phyloP scores from a whole-genome alignment of 805 yeast species.

The Zygosaccharomyces bisporus region DNA sequence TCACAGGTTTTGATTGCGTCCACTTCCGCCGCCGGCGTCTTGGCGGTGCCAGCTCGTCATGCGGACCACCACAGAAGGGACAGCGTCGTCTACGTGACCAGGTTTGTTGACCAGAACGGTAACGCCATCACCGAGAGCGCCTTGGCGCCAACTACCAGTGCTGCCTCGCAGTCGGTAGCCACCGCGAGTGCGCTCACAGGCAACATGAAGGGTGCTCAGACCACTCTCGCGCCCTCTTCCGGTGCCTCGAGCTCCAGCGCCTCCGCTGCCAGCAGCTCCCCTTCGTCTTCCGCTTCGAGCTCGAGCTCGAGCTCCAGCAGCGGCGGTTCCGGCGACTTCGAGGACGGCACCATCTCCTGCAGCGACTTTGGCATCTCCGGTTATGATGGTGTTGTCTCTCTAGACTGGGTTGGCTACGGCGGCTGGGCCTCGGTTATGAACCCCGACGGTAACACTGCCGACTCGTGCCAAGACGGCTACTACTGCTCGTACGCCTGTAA shows the following conservation, averaged over 20 bases:
- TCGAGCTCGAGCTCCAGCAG: slow-evolving; percentile 31
- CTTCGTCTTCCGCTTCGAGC: slow-evolving; percentile 24
- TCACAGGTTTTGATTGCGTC: slow-evolving; percentile 24
- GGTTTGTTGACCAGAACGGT: slow-evolving; percentile 33
- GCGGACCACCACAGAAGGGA: slow-evolving; percentile 31
- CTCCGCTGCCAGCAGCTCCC: slow-evolving; percentile 9
- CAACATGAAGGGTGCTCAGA: slow-evolving; percentile 13
- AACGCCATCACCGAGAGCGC: slow-evolving; percentile 17
- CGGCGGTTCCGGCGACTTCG: slow-evolving; percentile 52
- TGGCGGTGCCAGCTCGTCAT: slow-evolving; percentile 31
- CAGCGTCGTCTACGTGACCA: slow-evolving; percentile 32
- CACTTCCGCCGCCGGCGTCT: slow-evolving; percentile 25
- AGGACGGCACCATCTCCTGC: slow-evolving; percentile 67
- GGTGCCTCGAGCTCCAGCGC: slow-evolving; percentile 10
- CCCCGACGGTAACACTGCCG: slow-evolving; percentile 59
- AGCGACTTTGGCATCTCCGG: slow-evolving; percentile 52
- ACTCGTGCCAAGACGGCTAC: slow-evolving; percentile 59
- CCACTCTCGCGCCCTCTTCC: slow-evolving; percentile 20
- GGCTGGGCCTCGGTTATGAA: slow-evolving; percentile 54
- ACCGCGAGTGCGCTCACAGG: slow-evolving; percentile 1
- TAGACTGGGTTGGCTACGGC: slow-evolving; percentile 50
- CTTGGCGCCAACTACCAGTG: slow-evolving; percentile 4
- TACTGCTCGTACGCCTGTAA: slow-evolving; percentile 78
- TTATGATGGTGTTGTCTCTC: slow-evolving; percentile 62
- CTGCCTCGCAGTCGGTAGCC: neutral